phyloP scores from a whole-genome alignment of 75 land plant genomes.

The Pinus taeda region DNA sequence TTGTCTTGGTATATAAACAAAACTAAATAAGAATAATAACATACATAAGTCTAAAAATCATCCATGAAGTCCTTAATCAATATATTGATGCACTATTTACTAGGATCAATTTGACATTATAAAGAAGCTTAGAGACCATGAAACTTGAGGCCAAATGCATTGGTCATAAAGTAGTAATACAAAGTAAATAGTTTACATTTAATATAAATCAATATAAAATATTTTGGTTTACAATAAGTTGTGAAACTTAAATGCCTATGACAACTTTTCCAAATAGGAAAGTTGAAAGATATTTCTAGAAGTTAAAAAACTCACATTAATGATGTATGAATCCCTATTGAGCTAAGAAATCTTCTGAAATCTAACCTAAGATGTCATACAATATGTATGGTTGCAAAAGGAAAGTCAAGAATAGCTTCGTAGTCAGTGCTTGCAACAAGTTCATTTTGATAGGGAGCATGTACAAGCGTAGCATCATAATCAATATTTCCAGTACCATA shows the following conservation, averaged over 20 bases:
- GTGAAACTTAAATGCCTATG: conserved; percentile 2
- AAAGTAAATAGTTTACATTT: not conserved
- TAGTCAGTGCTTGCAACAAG: not conserved
- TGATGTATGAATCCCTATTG: conserved; percentile 8
- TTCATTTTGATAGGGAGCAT: conserved; percentile 2
- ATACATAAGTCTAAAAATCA: too few species aligned
- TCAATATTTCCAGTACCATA: conserved; percentile 3
- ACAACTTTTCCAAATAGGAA: not conserved
- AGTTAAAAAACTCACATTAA: not conserved
- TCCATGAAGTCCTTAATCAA: too few species aligned
- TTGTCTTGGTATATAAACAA: too few species aligned
- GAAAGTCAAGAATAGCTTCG: not conserved
- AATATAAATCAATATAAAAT: not conserved
- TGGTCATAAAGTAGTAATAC: not conserved
- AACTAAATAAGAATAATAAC: too few species aligned
- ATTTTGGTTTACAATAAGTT: not conserved
- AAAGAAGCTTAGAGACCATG: too few species aligned
- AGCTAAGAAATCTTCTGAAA: conserved; percentile 4
- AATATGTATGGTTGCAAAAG: conserved; percentile 2
- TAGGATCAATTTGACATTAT: too few species aligned
- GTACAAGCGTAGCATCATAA: not conserved
- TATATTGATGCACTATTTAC: too few species aligned
- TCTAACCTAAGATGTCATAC: conserved; percentile 4
- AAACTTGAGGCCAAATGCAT: too few species aligned
- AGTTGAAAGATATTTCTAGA: not conserved